These are phyloP conservation scores for Phanerodontia chrysosporium DNA, from an alignment of 768 basidiomycete species.

Conservation along the genomic window DNA sequence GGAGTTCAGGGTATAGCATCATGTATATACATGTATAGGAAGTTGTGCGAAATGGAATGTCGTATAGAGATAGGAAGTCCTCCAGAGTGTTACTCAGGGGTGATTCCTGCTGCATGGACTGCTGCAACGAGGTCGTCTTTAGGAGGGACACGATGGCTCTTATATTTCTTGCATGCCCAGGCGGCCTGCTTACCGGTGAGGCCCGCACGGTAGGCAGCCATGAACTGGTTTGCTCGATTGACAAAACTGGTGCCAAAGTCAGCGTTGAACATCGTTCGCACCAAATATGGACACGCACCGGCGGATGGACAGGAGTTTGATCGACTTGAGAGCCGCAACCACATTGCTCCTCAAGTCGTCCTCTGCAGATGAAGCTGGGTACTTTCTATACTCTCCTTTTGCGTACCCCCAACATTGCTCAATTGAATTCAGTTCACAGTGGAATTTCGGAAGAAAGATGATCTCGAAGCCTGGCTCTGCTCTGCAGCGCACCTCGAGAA, in stretches of 20 bases:
- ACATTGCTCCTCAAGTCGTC: not conserved
- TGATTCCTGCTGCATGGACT: too few species aligned
- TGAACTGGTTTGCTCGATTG: constrained; percentile 12
- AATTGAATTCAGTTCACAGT: constrained; percentile 37
- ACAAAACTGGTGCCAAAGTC: constrained; percentile 13
- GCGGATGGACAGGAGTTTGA: too few species aligned
- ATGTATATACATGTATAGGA: too few species aligned
- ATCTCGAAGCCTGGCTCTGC: constrained; percentile 23
- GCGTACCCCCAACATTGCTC: constrained; percentile 35
- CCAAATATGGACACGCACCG: too few species aligned
- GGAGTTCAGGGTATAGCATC: too few species aligned
- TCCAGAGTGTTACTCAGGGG: too few species aligned
- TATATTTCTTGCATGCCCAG: constrained; percentile 17
- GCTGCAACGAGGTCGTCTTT: too few species aligned
- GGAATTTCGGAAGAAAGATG: constrained; percentile 38
- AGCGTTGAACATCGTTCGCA: too few species aligned
- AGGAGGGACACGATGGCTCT: constrained; percentile 9
- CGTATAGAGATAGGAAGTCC: too few species aligned
- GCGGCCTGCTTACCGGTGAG: constrained; percentile 16
- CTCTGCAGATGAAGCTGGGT: constrained; percentile 24
- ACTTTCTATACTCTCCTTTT: constrained; percentile 29
- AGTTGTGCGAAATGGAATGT: too few species aligned
- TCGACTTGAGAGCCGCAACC: not conserved
- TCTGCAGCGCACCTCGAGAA: constrained; percentile 26
- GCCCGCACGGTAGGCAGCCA: constrained; percentile 18